phyloP scores from a whole-genome alignment of 257 asterid species.

The Mitragyna speciosa region DNA sequence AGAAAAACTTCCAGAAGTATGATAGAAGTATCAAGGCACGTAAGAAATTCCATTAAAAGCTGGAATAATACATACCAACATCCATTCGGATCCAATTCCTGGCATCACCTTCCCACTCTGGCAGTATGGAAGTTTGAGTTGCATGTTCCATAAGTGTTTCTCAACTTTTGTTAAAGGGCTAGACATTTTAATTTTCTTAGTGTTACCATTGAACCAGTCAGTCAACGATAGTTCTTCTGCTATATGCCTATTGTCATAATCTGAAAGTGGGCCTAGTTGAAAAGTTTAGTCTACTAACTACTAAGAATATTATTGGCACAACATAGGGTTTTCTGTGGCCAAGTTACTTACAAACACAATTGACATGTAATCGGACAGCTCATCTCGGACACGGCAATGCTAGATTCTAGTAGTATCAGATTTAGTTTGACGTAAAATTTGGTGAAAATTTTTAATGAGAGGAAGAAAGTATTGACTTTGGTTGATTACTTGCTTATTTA shows the following conservation, averaged over 20 bases:
- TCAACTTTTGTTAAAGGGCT: not conserved
- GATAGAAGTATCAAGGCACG: not conserved
- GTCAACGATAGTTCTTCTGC: not conserved
- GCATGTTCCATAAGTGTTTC: not conserved
- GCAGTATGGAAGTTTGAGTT: not conserved
- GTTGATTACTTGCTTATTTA: not conserved
- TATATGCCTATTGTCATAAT: not conserved
- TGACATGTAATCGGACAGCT: constrained; percentile 5
- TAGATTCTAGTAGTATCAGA: not conserved
- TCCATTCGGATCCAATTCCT: constrained; percentile 14
- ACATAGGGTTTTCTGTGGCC: not conserved
- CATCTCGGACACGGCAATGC: not conserved
- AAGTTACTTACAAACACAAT: not conserved
- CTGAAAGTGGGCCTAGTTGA: constrained; percentile 11
- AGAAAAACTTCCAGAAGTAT: not conserved
- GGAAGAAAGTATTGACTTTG: not conserved
- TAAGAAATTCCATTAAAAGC: not conserved
- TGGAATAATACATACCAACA: constrained; percentile 10
- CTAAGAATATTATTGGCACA: not conserved
- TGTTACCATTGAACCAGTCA: not conserved
- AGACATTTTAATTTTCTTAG: too few relatives aligned
- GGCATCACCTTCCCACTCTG: constrained; percentile 6
- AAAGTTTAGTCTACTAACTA: not conserved
- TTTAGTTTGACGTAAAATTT: not conserved
- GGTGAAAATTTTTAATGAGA: not conserved